Evolutionary conservation across 768 basidiomycete genomes (phyloP).

Genomic region (Heimioporus sp.): DNA sequence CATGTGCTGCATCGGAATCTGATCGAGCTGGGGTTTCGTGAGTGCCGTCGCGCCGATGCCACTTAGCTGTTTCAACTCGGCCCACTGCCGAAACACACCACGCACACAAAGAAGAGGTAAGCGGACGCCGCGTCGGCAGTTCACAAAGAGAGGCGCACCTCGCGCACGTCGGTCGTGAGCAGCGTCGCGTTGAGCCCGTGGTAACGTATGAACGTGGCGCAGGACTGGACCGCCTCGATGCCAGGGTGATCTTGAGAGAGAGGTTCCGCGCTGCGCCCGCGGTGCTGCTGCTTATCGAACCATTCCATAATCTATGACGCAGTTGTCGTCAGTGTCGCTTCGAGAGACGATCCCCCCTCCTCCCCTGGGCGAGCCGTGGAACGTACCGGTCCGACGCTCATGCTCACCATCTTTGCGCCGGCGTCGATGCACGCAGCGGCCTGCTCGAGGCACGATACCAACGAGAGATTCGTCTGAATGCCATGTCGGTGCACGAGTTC

Average conservation of each 20-base stretch:
- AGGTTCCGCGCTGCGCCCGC: neutral
- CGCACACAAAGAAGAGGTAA: no score
- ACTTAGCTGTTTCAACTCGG: conserved; percentile 41
- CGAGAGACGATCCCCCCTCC: neutral
- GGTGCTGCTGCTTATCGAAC: conserved; percentile 36
- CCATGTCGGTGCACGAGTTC: conserved; percentile 35
- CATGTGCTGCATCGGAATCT: conserved; percentile 29
- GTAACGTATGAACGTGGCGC: conserved; percentile 41
- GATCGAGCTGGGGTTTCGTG: conserved; percentile 38
- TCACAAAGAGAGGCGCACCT: conserved; percentile 24
- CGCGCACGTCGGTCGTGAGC: conserved; percentile 41
- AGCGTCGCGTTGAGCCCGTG: conserved; percentile 40
- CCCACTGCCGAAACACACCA: conserved; percentile 27
- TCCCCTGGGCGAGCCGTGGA: no score
- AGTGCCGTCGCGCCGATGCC: conserved; percentile 45
- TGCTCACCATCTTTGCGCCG: conserved; percentile 45
- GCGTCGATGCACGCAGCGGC: conserved; percentile 56
- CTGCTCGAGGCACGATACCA: conserved; percentile 55
- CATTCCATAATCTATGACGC: conserved; percentile 38
- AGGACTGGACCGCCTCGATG: conserved; percentile 46
- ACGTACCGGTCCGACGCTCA: conserved; percentile 50
- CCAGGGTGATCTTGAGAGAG: conserved; percentile 37
- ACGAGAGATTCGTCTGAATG: conserved; percentile 50
- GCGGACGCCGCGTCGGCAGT: no score
- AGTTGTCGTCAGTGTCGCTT: conserved; percentile 1